Base-by-base conservation (phyloP, 169 alveolate species). In the Babesia bigemina region DNA sequence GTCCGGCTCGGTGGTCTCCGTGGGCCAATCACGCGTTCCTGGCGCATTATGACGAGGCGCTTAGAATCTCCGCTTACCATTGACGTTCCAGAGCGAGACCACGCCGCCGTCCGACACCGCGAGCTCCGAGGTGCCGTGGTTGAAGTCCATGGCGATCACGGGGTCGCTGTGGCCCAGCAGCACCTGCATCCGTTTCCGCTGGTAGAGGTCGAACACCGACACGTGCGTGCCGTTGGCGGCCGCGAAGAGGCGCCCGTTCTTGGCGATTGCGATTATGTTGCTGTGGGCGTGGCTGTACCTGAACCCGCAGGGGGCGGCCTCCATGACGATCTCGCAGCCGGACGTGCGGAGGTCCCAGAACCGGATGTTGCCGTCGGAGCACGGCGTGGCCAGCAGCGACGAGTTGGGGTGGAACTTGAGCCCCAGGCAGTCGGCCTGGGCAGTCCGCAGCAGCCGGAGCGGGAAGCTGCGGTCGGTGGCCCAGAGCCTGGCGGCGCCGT, bases 401-500 rank as follows among this genome's bases (percentile, higher is more conserved):
- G 89, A 71, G 66, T 82, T 82, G 45, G 89, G 89, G 69, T 82
- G 89, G 74, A 73, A 82, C 22, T 19, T 47, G 21, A 58, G 58
- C 3, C 74, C 71, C 26, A 56, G 75, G 69, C 62, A 65, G 52
- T 61, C 73, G 22, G 75, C 82, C 26, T 58, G 63, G 14, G 77
- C 63, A 44, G 89, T 63, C 39, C 83, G 47, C 21, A 73, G 70
- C 26, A 48, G 60, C 67, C 89, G 62, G 21, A 82, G 71, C 11
- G 89, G 75, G 53, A 72, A 82, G 58, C 89, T 82, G 0, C 89
- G 55, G 62, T 82, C 89, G 36, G 89, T 82, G n/a, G 79, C 82
- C 89, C 89, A 82, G 21, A 82, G 49, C 59, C 83, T 61, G 33
- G 79, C 82, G 44, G 82, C 70, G 0, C 89, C 89, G 47, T 82